Evolutionary conservation across 192 early-diverging fungal species (phyloP).

Genomic region (Diversispora epigaea): DNA sequence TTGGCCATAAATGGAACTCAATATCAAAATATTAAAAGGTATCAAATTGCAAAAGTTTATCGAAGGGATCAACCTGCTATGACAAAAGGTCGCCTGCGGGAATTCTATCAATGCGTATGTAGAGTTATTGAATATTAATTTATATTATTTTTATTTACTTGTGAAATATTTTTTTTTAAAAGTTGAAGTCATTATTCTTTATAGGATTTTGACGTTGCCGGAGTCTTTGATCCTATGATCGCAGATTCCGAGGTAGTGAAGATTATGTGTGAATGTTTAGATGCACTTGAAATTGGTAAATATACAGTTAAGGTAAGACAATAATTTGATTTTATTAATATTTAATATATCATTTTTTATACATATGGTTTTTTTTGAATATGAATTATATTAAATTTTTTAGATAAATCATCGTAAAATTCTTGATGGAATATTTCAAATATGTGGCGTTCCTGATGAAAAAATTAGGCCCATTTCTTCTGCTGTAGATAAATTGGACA

Average conservation of each 20-base stretch:
- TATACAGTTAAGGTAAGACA: slow-evolving; percentile 80
- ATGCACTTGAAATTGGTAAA: slow-evolving; percentile 75
- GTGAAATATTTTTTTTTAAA: no score
- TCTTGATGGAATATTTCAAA: slow-evolving; percentile 95
- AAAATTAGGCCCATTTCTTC: slow-evolving; percentile 92
- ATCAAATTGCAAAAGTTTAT: slow-evolving; percentile 99
- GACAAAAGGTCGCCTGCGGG: slow-evolving; percentile 98
- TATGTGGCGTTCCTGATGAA: slow-evolving; percentile 87
- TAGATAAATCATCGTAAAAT: slow-evolving; percentile 95
- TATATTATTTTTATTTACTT: not conserved
- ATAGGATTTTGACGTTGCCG: slow-evolving; percentile 97
- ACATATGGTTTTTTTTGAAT: not conserved
- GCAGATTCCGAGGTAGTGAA: slow-evolving; percentile 90
- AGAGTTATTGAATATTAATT: not conserved
- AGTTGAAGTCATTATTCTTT: not conserved
- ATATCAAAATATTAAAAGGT: slow-evolving; percentile 88
- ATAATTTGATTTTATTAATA: slow-evolving; percentile 22
- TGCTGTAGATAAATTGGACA: slow-evolving; percentile 98
- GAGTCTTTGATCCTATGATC: slow-evolving; percentile 93
- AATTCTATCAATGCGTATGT: slow-evolving; percentile 95
- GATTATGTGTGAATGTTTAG: slow-evolving; percentile 81
- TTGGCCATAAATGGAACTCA: slow-evolving; percentile 87
- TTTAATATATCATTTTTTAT: not conserved
- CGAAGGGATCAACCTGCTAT: slow-evolving; percentile 97
- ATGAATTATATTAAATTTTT: not conserved